Evolutionary conservation across 148 eudicot genomes (phyloP).

Genomic region (Rhododendron kiyosumense): DNA sequence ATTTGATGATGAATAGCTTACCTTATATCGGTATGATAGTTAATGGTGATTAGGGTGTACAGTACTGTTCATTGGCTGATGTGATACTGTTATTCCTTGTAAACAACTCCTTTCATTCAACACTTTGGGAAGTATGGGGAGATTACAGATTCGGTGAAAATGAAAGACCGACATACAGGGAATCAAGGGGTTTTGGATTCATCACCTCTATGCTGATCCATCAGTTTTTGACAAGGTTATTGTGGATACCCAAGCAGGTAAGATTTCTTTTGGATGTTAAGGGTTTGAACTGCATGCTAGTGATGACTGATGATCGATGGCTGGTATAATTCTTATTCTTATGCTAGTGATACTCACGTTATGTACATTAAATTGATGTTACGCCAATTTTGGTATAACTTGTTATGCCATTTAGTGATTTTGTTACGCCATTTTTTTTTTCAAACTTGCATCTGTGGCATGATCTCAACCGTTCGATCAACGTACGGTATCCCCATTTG

Average conservation of each 20-base stretch:
- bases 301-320: neutral
- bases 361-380: too few relatives aligned
- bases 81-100: too few relatives aligned
- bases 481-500: too few relatives aligned
- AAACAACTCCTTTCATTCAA: constrained; percentile 26
- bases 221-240: too few relatives aligned
- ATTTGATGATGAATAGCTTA: neutral
- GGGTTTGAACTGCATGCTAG: neutral
- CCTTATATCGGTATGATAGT: neutral
- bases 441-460: too few relatives aligned
- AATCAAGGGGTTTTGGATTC: constrained; percentile 35
- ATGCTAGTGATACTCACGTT: too few relatives aligned
- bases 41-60: neutral
- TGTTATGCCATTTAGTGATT: too few relatives aligned
- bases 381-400: too few relatives aligned
- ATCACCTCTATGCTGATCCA: too few relatives aligned
- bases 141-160: constrained; percentile 65
- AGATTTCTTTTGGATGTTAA: neutral
- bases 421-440: too few relatives aligned
- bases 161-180: constrained; percentile 62
- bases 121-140: constrained; percentile 78
- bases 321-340: neutral
- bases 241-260: constrained; percentile 72
- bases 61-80: neutral
- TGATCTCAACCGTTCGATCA: too few relatives aligned